Percentiles rank a stretch among this genome's conserved stretches.
Conservation (phyloP, 352 stramenopile species). For the Phytophthora crassamura region DNA sequence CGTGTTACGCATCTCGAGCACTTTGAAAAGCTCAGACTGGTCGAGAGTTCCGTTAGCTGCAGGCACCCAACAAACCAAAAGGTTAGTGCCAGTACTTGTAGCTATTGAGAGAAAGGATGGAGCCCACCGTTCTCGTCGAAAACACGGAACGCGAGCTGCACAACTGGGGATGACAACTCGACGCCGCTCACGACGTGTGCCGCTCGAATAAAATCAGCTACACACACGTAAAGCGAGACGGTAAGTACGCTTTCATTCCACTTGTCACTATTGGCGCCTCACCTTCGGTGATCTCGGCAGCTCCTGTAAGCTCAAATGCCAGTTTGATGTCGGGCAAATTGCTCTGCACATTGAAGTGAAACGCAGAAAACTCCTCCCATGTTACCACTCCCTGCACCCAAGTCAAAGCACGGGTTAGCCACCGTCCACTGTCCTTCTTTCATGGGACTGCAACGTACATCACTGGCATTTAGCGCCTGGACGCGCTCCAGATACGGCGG, state of each 20-base stretch:
- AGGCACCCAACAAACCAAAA: neutral
- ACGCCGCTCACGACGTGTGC: conserved; percentile 68
- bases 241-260: neutral
- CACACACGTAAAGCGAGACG: neutral
- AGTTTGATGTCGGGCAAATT: conserved; percentile 78
- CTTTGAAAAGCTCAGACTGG: conserved; percentile 69
- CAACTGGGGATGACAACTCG: conserved; percentile 70
- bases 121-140: conserved; percentile 71
- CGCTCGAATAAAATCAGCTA: conserved; percentile 76
- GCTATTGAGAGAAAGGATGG: neutral
- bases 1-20: conserved; percentile 67
- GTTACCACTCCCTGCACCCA: conserved; percentile 54
- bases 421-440: neutral
- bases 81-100: neutral
- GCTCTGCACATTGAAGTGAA: conserved; percentile 79
- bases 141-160: conserved; percentile 77
- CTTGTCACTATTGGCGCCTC: neutral
- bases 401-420: neutral
- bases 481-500: conserved; percentile 64
- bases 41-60: conserved; percentile 73
- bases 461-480: conserved; percentile 61
- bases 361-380: conserved; percentile 78
- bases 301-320: conserved; percentile 69
- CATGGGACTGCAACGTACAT: conserved; percentile 38
- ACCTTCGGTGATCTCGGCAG: conserved; percentile 77